Conservation (phyloP, 1,139 yeast genomes). For the Blastobotrys persicus region DNA sequence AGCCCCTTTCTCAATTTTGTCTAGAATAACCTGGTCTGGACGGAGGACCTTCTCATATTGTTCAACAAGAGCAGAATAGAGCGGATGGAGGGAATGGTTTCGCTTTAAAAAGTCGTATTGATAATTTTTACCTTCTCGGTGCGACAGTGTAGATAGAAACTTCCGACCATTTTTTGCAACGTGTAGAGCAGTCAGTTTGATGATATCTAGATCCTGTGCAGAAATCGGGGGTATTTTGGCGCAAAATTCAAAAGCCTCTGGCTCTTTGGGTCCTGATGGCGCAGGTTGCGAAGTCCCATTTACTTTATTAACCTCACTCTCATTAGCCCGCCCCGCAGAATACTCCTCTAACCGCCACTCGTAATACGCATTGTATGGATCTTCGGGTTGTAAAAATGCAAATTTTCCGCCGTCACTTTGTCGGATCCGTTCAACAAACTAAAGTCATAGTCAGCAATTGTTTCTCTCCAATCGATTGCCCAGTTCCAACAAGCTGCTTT, state of each 20-base stretch:
- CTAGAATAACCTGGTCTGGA: slow-evolving; percentile 23
- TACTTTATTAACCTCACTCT: background rate
- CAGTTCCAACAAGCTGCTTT: background rate
- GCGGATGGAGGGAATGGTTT: slow-evolving; percentile 57
- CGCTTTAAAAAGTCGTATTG: slow-evolving; percentile 69
- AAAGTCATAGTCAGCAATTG: background rate
- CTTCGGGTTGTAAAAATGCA: slow-evolving; percentile 53
- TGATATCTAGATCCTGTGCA: slow-evolving; percentile 60
- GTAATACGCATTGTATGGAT: slow-evolving; percentile 61
- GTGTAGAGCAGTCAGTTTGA: slow-evolving; percentile 71
- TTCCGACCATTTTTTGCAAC: slow-evolving; percentile 55
- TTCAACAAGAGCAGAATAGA: slow-evolving; percentile 51
- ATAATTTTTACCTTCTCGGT: slow-evolving; percentile 44
- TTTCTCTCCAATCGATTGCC: background rate
- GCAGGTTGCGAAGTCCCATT: slow-evolving; percentile 14
- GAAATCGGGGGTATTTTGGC: slow-evolving; percentile 56
- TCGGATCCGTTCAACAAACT: slow-evolving; percentile 59
- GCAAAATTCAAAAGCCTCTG: slow-evolving; percentile 46
- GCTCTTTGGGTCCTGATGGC: slow-evolving; percentile 32
- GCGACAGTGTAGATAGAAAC: slow-evolving; percentile 44
- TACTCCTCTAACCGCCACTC: slow-evolving; percentile 39
- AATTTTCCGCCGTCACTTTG: slow-evolving; percentile 53
- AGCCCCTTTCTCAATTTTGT: slow-evolving; percentile 26
- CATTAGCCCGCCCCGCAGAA: slow-evolving; percentile 27
- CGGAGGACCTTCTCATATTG: slow-evolving; percentile 54